Conservation (phyloP, 2,329 filamentous ascomycete genomes). For the Colletotrichum liriopes region DNA sequence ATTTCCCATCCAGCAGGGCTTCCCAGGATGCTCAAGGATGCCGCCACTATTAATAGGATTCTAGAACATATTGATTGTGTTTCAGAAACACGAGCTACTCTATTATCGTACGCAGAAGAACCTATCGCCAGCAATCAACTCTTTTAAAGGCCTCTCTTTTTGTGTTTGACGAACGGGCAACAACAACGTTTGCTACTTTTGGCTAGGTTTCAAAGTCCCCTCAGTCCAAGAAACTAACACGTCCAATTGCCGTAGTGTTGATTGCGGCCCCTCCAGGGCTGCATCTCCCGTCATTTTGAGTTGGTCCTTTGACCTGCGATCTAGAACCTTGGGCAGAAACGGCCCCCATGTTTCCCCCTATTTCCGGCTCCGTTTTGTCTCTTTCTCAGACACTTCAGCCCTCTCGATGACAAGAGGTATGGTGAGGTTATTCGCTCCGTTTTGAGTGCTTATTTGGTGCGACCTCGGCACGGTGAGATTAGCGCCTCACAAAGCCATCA, state of each 20-base stretch:
- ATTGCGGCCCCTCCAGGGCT: slow-evolving; percentile 18
- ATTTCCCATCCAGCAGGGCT: slow-evolving; percentile 29
- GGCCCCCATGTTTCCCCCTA: slow-evolving; percentile 29
- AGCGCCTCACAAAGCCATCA: background rate
- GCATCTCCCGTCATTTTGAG: slow-evolving; percentile 15
- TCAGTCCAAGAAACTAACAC: background rate
- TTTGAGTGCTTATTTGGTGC: background rate
- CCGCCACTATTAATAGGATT: slow-evolving; percentile 42
- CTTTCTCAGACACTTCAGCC: background rate
- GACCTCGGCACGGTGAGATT: background rate
- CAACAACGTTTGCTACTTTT: background rate
- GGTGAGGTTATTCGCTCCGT: background rate
- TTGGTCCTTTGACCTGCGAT: slow-evolving; percentile 9
- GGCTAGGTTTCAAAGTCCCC: background rate
- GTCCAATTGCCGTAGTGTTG: background rate
- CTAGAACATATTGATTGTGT: slow-evolving; percentile 39
- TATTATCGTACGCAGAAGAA: slow-evolving; percentile 30
- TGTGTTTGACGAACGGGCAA: background rate
- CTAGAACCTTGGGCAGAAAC: slow-evolving; percentile 24
- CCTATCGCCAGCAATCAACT: background rate
- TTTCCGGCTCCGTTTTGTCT: background rate
- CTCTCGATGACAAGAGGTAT: background rate
- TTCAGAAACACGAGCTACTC: slow-evolving; percentile 41
- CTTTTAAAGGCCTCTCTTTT: slow-evolving; percentile 1
- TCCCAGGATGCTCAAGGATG: slow-evolving; percentile 28